Base-by-base conservation (phyloP, 2,329 filamentous ascomycete genomes). In the Trichoderma arundinaceum region DNA sequence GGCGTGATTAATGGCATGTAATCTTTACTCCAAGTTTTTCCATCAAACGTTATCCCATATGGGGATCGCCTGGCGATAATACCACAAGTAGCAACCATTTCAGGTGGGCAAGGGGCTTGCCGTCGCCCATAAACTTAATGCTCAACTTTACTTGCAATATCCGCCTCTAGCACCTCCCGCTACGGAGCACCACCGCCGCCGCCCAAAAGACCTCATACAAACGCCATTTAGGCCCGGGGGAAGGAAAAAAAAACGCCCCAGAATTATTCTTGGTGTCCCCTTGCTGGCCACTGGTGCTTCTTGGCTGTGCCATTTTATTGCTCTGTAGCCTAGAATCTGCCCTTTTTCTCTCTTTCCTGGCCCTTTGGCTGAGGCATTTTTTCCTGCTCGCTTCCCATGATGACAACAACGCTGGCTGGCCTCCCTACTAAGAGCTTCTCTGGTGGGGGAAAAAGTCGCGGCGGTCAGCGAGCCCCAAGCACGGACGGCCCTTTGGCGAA, bases 91-190 rank as follows among this genome's bases (percentile, higher is more conserved):
- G 54, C 39, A 32, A 22, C 28, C 41, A 61, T 41, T 17, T 51
- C 46, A 35, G 46, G 28, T 41, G 22, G 35, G 22, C 41, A 28
- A 58, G 19, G 28, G 13, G 10, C 28, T 44, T 51, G 48, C 59
- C 49, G 59, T 35, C 33, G 41, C n/a, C 59, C 38, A 22, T 53
- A 44, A 63, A 63, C 48, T 22, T 54, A 46, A 63, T 54, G 59
- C 48, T 39, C 59, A 63, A 63, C 59, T 63, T 17, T 63, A 63
- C 59, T 63, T 54, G 59, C 39, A 63, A 63, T 63, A 63, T 63
- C 49, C 59, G 59, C 59, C 38, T 63, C 59, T 54, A 60, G 51
- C 59, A 35, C 44, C 41, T 48, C 56, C 56, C 56, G 56, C 56
- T 59, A 48, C 56, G 43, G 56, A 35, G 46, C 38, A 52, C 58